These are phyloP conservation scores for Epichloe brachyelytri DNA, from an alignment of 2,329 filamentous ascomycete species.

Conservation along the genomic window DNA sequence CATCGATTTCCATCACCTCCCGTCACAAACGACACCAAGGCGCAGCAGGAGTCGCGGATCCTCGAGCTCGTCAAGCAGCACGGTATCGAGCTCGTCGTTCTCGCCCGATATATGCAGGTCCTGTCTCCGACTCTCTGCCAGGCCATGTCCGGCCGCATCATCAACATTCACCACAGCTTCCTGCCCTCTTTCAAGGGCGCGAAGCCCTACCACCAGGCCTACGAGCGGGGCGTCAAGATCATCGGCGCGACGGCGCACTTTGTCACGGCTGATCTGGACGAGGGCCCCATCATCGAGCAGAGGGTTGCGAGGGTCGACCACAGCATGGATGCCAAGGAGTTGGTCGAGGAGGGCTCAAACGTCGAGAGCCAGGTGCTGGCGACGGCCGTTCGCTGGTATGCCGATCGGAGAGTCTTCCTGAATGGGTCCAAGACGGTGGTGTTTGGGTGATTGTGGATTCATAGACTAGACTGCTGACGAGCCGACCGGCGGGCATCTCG, in stretches of 20 bases:
- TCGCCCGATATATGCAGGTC: slow-evolving; percentile 83
- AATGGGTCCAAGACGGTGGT: slow-evolving; percentile 74
- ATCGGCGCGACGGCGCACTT: slow-evolving; percentile 80
- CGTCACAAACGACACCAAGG: slow-evolving; percentile 66
- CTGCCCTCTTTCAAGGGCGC: slow-evolving; percentile 79
- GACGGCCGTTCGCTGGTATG: slow-evolving; percentile 73
- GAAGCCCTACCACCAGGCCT: slow-evolving; percentile 80
- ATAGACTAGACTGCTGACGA: too few species aligned
- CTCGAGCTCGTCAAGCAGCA: slow-evolving; percentile 57
- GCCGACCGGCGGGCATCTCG: too few species aligned
- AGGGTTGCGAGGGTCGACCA: slow-evolving; percentile 66
- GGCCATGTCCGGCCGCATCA: slow-evolving; percentile 74
- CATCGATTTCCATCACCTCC: slow-evolving; percentile 69
- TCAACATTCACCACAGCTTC: slow-evolving; percentile 88
- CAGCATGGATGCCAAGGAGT: slow-evolving; percentile 58
- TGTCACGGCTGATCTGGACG: slow-evolving; percentile 72
- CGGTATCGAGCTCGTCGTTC: slow-evolving; percentile 63
- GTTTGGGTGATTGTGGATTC: slow-evolving; percentile 27
- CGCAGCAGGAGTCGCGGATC: slow-evolving; percentile 57
- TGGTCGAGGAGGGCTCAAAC: slow-evolving; percentile 70
- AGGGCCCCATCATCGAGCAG: slow-evolving; percentile 84
- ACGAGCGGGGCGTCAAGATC: slow-evolving; percentile 77
- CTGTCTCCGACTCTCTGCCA: slow-evolving; percentile 60
- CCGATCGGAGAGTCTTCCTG: slow-evolving; percentile 63
- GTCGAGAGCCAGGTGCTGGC: slow-evolving; percentile 75